These are phyloP conservation scores for Cystofilobasidium capitatum DNA, from an alignment of 768 basidiomycete genomes.

Conservation along the genomic window DNA sequence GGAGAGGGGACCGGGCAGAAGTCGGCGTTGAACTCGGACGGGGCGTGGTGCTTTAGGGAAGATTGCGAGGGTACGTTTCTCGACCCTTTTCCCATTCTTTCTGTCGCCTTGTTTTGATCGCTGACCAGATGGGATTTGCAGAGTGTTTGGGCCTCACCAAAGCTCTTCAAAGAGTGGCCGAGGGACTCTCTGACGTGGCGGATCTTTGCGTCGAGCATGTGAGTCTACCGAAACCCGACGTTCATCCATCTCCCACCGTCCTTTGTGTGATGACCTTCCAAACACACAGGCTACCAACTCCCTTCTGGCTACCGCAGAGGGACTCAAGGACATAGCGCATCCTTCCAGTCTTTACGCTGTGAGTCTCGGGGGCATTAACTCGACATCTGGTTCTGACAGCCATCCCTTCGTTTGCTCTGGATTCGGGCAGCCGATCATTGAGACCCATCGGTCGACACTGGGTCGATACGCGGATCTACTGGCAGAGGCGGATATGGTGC, in stretches of 20 bases:
- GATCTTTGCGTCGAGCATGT: conserved; percentile 33
- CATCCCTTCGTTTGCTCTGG: neutral
- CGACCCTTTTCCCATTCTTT: too few relatives aligned
- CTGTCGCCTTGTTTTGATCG: neutral
- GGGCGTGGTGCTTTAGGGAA: conserved; percentile 83
- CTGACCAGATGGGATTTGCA: conserved; percentile 32
- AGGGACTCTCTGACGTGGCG: conserved; percentile 62
- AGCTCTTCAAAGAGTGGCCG: conserved; percentile 63
- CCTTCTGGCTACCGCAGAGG: conserved; percentile 64
- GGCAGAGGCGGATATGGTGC: conserved; percentile 39
- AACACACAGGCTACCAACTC: conserved; percentile 64
- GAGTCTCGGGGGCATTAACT: conserved; percentile 26
- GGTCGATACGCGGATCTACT: conserved; percentile 55
- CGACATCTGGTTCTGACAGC: neutral
- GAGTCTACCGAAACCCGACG: conserved; percentile 34
- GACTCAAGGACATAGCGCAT: conserved; percentile 65
- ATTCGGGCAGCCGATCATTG: conserved; percentile 51
- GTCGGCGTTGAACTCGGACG: conserved; percentile 58
- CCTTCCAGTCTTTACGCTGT: conserved; percentile 65
- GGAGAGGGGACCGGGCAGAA: conserved; percentile 46
- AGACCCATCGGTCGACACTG: conserved; percentile 64
- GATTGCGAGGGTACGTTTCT: conserved; percentile 52
- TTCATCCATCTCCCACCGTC: conserved; percentile 69
- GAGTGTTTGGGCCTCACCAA: conserved; percentile 71
- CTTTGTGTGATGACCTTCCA: conserved; percentile 36